Evolutionary conservation across 1,139 yeast species (phyloP).

Genomic region (Debaryomycetaceae sp.): DNA sequence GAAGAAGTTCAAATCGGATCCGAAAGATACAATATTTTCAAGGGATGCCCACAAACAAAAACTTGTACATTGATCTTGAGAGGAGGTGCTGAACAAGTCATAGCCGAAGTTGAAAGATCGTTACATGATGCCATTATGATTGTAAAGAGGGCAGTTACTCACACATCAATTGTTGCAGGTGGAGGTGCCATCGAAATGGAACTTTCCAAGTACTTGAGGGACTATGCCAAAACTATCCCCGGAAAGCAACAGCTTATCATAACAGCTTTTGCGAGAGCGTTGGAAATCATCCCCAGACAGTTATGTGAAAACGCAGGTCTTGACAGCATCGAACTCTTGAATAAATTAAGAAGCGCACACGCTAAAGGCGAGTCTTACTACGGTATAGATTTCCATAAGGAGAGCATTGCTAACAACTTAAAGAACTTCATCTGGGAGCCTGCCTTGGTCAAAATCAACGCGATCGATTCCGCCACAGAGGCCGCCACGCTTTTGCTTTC

Average conservation of each 20-base stretch:
- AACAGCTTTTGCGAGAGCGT: slow-evolving; percentile 88
- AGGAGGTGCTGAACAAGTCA: slow-evolving; percentile 98
- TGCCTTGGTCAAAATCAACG: slow-evolving; percentile 86
- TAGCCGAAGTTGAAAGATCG: slow-evolving; percentile 97
- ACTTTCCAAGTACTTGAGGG: slow-evolving; percentile 82
- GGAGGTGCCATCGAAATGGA: slow-evolving; percentile 99
- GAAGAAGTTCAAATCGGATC: slow-evolving; percentile 96
- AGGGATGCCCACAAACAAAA: slow-evolving; percentile 88
- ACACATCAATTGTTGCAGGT: slow-evolving; percentile 88
- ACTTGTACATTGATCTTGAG: slow-evolving; percentile 91
- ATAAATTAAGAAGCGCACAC: slow-evolving; percentile 87
- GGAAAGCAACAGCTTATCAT: slow-evolving; percentile 95
- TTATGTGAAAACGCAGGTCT: slow-evolving; percentile 97
- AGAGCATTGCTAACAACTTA: slow-evolving; percentile 80
- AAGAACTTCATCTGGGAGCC: slow-evolving; percentile 97
- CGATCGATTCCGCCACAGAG: slow-evolving; percentile 95
- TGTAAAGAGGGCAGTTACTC: slow-evolving; percentile 90
- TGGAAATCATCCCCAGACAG: slow-evolving; percentile 96
- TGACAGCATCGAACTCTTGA: slow-evolving; percentile 90
- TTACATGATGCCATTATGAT: slow-evolving; percentile 98
- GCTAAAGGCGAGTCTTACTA: slow-evolving; percentile 90
- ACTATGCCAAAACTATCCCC: slow-evolving; percentile 79
- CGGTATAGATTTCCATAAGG: slow-evolving; percentile 89
- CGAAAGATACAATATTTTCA: slow-evolving; percentile 88
- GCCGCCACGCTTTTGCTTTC: slow-evolving; percentile 90